Conservation (phyloP, 176 grass and related monocot species). For the Chrysopogon serrulatus region DNA sequence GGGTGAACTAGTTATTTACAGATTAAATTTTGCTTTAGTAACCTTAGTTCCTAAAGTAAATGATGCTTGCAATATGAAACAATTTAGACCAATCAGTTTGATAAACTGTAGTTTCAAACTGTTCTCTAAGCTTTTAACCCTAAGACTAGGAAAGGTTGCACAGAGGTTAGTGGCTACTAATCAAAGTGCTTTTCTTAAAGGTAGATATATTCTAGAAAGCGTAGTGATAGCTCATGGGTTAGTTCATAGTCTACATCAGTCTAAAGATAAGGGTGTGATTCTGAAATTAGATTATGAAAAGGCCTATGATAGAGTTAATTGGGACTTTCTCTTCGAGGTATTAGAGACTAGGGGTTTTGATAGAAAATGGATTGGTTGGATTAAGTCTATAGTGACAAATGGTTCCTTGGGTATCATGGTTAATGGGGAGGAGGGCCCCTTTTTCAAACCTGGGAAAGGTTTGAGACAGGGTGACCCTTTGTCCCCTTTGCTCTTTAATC, state of each 20-base stretch:
- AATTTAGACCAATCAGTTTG: neutral
- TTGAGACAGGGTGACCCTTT: accelerated
- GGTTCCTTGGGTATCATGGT: neutral
- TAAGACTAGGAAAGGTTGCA: neutral
- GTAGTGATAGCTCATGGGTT: neutral
- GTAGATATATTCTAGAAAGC: neutral
- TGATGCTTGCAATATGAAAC: neutral
- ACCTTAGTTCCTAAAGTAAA: too few species aligned
- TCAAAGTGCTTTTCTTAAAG: neutral
- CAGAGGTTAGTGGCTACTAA: neutral
- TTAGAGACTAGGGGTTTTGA: accelerated
- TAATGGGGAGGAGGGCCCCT: neutral
- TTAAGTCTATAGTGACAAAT: neutral
- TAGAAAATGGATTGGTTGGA: accelerated
- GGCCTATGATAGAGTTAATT: neutral
- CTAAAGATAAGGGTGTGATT: accelerated
- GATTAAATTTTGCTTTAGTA: too few species aligned
- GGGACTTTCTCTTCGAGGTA: neutral
- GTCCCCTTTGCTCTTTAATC: neutral
- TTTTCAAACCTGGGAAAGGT: neutral
- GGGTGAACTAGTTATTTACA: too few species aligned
- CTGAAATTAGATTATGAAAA: neutral
- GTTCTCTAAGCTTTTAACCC: neutral
- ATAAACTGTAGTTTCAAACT: neutral
- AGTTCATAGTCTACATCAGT: accelerated